Conservation (phyloP, 345 rosid species). For the Lagerstroemia speciosa region DNA sequence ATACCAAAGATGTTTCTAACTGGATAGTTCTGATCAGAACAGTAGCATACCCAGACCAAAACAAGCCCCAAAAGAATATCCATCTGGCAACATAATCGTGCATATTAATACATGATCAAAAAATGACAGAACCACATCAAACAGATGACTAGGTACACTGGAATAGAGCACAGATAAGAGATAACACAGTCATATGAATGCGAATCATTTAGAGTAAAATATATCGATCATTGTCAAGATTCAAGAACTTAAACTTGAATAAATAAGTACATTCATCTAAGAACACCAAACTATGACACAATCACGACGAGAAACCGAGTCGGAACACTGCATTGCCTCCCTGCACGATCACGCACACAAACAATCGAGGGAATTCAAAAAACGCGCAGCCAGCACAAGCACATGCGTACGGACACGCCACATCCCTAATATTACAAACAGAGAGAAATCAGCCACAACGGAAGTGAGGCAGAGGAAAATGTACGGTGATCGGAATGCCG, state of each 20-base stretch:
- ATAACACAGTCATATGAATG: too few species aligned
- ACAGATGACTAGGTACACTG: neutral
- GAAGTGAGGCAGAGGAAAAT: neutral
- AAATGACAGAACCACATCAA: neutral
- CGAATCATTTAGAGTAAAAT: too few species aligned
- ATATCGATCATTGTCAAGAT: too few species aligned
- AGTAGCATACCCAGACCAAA: neutral
- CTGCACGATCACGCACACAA: neutral
- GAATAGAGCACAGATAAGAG: neutral
- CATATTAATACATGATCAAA: neutral
- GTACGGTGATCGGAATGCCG: constrained; percentile 13
- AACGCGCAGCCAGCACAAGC: neutral
- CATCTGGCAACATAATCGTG: neutral
- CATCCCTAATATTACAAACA: neutral
- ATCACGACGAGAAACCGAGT: neutral
- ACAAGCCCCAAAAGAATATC: neutral
- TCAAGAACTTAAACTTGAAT: neutral
- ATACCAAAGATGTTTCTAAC: neutral
- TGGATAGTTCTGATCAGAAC: neutral
- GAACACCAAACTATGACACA: neutral
- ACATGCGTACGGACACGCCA: neutral
- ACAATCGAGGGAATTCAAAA: neutral
- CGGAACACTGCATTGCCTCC: neutral
- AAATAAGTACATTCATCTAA: neutral
- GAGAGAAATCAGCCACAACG: neutral